Evolutionary conservation across 2,329 filamentous ascomycete species (phyloP).

Genomic region (Penicillium rolfsii): DNA sequence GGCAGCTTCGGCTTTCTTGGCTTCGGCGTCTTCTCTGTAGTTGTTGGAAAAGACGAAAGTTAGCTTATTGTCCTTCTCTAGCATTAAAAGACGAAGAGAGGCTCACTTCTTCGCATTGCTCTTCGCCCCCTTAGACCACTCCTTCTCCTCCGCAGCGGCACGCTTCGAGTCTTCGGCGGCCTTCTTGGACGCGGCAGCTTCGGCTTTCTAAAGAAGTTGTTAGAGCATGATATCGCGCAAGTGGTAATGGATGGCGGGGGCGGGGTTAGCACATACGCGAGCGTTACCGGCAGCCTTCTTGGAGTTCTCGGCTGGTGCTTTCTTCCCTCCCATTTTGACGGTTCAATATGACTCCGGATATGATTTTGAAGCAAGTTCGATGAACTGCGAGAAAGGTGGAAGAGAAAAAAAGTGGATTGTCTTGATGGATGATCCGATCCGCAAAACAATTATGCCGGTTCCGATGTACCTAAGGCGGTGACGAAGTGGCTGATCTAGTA

Average conservation of each 20-base stretch:
- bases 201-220: constrained; percentile 71
- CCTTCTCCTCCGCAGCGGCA: constrained; percentile 67
- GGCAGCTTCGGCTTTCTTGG: constrained; percentile 78
- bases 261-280: constrained; percentile 43
- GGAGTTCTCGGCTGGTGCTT: constrained; percentile 67
- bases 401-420: constrained; percentile 22
- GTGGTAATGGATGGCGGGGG: constrained; percentile 30
- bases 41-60: background rate
- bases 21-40: constrained; percentile 76
- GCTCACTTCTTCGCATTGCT: constrained; percentile 79
- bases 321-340: constrained; percentile 71
- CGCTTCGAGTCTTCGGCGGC: constrained; percentile 70
- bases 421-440: constrained; percentile 29
- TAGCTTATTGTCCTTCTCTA: background rate
- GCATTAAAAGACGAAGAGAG: background rate
- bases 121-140: constrained; percentile 89
- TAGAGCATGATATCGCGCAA: constrained; percentile 17
- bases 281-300: constrained; percentile 92
- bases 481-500: constrained; percentile 12
- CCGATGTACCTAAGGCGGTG: constrained; percentile 29
- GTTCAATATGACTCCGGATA: background rate
- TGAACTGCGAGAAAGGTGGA: constrained; percentile 3
- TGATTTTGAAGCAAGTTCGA: constrained; percentile 8
- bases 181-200: constrained; percentile 78
- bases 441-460: constrained; percentile 29